Conservation (phyloP, 2,329 filamentous ascomycete species). For the Penicillium sp. region DNA sequence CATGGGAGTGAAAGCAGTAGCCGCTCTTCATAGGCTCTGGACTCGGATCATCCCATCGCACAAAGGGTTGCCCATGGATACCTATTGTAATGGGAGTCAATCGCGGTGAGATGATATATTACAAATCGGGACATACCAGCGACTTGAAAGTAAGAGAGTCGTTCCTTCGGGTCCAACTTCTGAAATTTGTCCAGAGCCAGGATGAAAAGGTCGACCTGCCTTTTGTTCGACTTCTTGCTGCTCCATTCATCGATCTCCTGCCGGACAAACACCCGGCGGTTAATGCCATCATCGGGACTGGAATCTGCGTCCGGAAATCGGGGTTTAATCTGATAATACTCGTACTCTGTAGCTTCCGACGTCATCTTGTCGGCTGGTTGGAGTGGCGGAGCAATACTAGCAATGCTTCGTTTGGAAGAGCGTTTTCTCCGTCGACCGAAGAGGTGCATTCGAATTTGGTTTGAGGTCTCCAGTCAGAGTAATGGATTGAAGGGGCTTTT, state of each 20-base stretch:
- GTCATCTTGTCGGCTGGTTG: not conserved
- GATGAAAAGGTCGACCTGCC: slow-evolving; percentile 17
- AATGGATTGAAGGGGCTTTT: not conserved
- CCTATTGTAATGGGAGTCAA: not conserved
- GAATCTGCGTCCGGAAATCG: not conserved
- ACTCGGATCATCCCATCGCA: slow-evolving; percentile 14
- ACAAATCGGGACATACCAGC: not conserved
- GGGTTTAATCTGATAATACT: slow-evolving; percentile 6
- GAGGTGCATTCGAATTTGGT: slow-evolving; percentile 3
- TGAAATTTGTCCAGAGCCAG: slow-evolving; percentile 13
- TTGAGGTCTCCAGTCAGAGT: not conserved
- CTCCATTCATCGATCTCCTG: slow-evolving; percentile 21
- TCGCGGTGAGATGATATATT: not conserved
- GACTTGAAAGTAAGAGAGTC: slow-evolving; percentile 14
- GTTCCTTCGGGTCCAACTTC: slow-evolving; percentile 7
- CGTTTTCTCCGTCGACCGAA: slow-evolving; percentile 3
- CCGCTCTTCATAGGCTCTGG: slow-evolving; percentile 43
- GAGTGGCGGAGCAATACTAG: not conserved
- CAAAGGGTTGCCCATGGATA: slow-evolving; percentile 14
- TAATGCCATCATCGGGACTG: slow-evolving; percentile 1
- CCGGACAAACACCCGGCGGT: slow-evolving; percentile 9
- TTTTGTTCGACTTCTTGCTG: slow-evolving; percentile 13
- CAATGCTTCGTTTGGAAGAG: slow-evolving; percentile 1
- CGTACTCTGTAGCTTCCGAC: not conserved
- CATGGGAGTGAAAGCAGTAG: slow-evolving; percentile 73